Conservation (phyloP, 2,329 filamentous ascomycete genomes). For the Anthostomella pinea region DNA sequence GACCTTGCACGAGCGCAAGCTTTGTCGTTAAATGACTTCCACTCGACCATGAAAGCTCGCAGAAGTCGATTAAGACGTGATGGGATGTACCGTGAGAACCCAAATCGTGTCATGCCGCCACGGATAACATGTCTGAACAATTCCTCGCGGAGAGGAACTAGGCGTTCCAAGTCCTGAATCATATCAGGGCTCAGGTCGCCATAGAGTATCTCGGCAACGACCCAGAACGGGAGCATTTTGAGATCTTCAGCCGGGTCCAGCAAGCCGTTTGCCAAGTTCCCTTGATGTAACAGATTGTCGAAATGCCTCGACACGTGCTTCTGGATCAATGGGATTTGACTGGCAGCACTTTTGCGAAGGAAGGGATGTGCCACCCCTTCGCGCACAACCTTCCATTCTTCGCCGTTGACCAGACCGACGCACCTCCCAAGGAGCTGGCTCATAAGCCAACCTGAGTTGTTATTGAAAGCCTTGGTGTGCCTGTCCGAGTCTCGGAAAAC, state of each 20-base stretch:
- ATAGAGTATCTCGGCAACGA: constrained; percentile 38
- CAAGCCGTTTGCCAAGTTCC: constrained; percentile 3
- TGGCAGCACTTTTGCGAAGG: constrained; percentile 2
- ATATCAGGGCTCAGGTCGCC: constrained; percentile 28
- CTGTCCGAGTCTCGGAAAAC: constrained; percentile 43
- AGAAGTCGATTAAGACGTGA: constrained; percentile 26
- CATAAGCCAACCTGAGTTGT: constrained; percentile 39
- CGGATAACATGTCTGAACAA: constrained; percentile 33
- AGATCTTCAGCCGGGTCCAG: constrained; percentile 22
- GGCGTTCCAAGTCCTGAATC: constrained; percentile 21
- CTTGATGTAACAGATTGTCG: neutral
- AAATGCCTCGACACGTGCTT: neutral
- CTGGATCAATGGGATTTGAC: neutral
- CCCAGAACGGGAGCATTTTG: constrained; percentile 35
- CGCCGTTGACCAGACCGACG: constrained; percentile 38
- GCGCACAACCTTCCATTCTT: constrained; percentile 29
- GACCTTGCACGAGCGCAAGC: constrained; percentile 4
- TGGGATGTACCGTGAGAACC: constrained; percentile 28
- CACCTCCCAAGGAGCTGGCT: constrained; percentile 41
- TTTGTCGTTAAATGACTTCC: constrained; percentile 34
- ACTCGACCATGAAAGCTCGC: constrained; percentile 28
- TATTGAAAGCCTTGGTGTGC: constrained; percentile 40
- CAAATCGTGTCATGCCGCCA: constrained; percentile 32
- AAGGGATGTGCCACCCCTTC: constrained; percentile 18
- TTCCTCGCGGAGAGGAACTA: constrained; percentile 28